A percentile compares a stretch with the other conserved stretches of the same genome.
phyloP scores from a whole-genome alignment of 768 basidiomycete species.

The Stropharia rugosoannulata region DNA sequence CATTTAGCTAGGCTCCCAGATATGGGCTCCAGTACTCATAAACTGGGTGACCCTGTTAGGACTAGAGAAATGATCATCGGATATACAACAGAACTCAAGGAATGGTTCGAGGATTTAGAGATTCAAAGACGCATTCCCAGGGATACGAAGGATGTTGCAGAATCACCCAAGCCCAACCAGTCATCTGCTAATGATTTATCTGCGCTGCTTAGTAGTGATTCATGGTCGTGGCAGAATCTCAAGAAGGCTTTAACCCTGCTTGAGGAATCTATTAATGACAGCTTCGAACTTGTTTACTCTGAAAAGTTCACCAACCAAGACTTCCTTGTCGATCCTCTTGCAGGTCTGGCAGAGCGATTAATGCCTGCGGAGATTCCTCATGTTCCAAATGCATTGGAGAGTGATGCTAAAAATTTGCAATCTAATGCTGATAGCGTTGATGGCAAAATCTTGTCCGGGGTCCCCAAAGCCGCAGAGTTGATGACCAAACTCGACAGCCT shows the following conservation, averaged over 20 bases:
- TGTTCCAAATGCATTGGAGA: neutral
- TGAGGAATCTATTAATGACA: conserved; percentile 10
- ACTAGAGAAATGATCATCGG: conserved; percentile 21
- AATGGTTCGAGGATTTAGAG: conserved; percentile 29
- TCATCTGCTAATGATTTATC: neutral
- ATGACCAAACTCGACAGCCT: conserved; percentile 21
- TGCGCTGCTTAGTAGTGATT: conserved; percentile 11
- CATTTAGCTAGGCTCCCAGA: conserved; percentile 26
- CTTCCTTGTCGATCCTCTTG: conserved; percentile 45
- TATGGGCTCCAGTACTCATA: conserved; percentile 9
- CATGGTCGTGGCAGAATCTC: conserved; percentile 24
- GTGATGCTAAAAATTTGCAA: neutral
- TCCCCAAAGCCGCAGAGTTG: conserved; percentile 7
- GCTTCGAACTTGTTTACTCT: conserved; percentile 19
- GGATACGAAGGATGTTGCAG: conserved; percentile 4
- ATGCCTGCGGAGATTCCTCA: neutral
- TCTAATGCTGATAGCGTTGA: neutral
- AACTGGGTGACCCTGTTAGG: conserved; percentile 6
- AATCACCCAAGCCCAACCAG: neutral
- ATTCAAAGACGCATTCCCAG: conserved; percentile 16
- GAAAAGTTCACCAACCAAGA: conserved; percentile 42
- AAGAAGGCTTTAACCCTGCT: conserved; percentile 13
- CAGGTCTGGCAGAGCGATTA: neutral
- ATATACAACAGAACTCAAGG: conserved; percentile 28
- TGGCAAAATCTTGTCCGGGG: conserved; percentile 1